phyloP scores from a whole-genome alignment of 2,329 filamentous ascomycete species.

The Pyrenophora graminea region DNA sequence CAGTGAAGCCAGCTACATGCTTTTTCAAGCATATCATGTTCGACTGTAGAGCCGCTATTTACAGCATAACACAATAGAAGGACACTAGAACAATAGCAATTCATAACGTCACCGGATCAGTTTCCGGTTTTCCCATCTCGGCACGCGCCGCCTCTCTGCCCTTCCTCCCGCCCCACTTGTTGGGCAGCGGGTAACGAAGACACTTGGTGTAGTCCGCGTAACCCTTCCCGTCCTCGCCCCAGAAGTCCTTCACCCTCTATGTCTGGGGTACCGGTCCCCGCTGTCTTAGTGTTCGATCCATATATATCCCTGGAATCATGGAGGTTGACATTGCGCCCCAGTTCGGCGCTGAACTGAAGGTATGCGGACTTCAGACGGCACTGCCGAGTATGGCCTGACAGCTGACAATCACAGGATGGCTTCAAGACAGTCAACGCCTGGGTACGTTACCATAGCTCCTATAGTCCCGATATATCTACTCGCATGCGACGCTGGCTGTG shows the following conservation, averaged over 20 bases:
- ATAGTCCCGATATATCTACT: background rate
- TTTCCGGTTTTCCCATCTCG: constrained; percentile 29
- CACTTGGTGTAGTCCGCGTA: constrained; percentile 28
- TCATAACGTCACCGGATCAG: constrained; percentile 18
- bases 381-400: constrained; percentile 31
- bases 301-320: constrained; percentile 57
- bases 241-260: constrained; percentile 28
- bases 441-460: constrained; percentile 55
- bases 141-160: constrained; percentile 31
- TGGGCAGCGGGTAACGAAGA: constrained; percentile 23
- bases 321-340: constrained; percentile 81
- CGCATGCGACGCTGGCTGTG: constrained; percentile 13
- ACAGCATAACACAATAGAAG: background rate
- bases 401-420: constrained; percentile 69
- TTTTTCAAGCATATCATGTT: constrained; percentile 4
- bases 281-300: constrained; percentile 20
- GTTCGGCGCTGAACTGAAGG: constrained; percentile 94
- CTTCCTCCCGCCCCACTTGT: constrained; percentile 37
- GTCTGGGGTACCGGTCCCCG: constrained; percentile 30
- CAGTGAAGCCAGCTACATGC: constrained; percentile 14
- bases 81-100: background rate
- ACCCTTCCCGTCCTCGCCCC: constrained; percentile 23
- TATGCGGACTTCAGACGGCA: constrained; percentile 48
- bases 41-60: background rate
- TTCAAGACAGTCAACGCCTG: constrained; percentile 95